Conservation (phyloP, 257 asterid genomes). For the Cordia subcordata region DNA sequence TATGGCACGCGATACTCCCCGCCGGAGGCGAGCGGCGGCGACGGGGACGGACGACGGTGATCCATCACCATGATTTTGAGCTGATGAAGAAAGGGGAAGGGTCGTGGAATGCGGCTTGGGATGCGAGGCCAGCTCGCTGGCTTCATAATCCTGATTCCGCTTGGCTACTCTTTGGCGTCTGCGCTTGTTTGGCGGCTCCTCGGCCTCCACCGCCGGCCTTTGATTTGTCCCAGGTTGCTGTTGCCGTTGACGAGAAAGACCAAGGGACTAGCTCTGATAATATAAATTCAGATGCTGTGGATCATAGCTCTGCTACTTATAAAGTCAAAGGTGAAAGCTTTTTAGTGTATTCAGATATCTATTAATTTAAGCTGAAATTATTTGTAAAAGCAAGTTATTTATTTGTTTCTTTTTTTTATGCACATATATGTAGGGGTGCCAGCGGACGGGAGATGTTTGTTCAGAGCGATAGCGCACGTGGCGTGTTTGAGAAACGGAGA, state of each 20-base stretch:
- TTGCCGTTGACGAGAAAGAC: conserved; percentile 4
- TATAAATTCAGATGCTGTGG: conserved; percentile 7
- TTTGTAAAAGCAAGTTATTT: no score
- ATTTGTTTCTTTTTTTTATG: no score
- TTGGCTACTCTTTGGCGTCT: conserved; percentile 76
- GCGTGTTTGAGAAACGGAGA: conserved; percentile 60
- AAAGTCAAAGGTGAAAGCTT: conserved; percentile 46
- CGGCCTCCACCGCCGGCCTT: conserved; percentile 16
- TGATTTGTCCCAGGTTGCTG: conserved; percentile 24
- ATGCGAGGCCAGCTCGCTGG: conserved; percentile 91
- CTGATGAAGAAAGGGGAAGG: conserved; percentile 55
- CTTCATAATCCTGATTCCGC: conserved; percentile 76
- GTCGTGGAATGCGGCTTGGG: conserved; percentile 93
- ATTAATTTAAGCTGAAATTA: background rate
- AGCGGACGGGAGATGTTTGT: conserved; percentile 70
- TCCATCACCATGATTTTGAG: conserved; percentile 42
- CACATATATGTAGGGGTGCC: conserved; percentile 37
- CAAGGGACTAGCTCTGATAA: background rate
- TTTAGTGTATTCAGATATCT: background rate
- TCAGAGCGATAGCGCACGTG: conserved; percentile 67
- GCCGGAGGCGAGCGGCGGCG: conserved; percentile 32
- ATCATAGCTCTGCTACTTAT: conserved; percentile 30
- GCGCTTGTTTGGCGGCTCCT: conserved; percentile 37
- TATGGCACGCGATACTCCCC: conserved; percentile 78
- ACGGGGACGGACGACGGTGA: conserved; percentile 23